Percentiles rank a stretch among this genome's conserved stretches.
phyloP scores from a whole-genome alignment of 2,329 filamentous ascomycete genomes.

The Cladorrhinum sp. region DNA sequence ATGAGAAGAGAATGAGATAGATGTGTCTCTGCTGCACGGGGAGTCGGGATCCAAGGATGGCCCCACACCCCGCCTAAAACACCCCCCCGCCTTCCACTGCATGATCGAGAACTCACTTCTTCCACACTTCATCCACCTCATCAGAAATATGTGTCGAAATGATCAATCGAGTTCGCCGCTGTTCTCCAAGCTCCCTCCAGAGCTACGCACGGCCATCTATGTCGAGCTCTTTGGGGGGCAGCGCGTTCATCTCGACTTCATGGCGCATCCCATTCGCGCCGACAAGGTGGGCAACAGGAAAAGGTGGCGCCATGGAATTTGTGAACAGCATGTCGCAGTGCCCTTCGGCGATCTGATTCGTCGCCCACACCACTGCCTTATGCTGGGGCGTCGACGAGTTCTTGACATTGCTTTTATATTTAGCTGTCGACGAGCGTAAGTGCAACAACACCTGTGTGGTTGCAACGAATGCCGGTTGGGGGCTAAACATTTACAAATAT shows the following conservation, averaged over 20 bases:
- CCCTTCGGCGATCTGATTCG: conserved; percentile 8
- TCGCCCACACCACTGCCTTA: conserved; percentile 15
- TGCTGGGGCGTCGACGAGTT: conserved; percentile 8
- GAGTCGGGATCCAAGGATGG: background rate
- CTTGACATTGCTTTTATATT: conserved; percentile 18
- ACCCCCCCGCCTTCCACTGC: background rate
- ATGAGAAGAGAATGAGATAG: background rate
- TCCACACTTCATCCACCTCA: background rate
- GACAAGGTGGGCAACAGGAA: conserved; percentile 16
- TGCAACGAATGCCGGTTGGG: background rate
- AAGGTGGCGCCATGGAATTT: conserved; percentile 19
- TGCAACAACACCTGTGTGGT: background rate
- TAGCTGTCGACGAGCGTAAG: conserved; percentile 21
- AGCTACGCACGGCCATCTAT: conserved; percentile 18
- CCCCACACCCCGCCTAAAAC: background rate
- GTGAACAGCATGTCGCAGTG: background rate
- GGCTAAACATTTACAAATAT: background rate
- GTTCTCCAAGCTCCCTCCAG: conserved; percentile 17
- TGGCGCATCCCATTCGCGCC: conserved; percentile 14
- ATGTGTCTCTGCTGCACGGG: background rate
- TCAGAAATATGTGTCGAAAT: background rate
- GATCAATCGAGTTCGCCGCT: conserved; percentile 2
- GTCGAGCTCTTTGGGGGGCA: conserved; percentile 16
- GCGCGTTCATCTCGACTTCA: conserved; percentile 18
- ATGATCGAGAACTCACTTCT: background rate